Base-by-base conservation (phyloP, 176 grass and related monocot species). In the Otatea glauca region DNA sequence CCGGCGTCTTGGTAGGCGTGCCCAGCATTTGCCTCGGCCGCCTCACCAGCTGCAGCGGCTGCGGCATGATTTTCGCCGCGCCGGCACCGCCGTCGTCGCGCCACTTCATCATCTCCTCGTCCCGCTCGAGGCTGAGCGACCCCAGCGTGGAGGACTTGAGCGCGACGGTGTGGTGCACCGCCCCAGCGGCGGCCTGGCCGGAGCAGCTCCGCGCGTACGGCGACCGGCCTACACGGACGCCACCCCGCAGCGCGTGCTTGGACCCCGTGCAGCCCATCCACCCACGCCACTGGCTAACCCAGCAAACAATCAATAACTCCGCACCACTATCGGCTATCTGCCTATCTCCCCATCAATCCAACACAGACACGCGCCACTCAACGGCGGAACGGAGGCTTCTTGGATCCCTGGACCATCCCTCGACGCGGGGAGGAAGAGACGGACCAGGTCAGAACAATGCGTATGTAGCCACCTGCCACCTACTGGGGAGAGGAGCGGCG, bases 211-310 rank as follows among this genome's bases (percentile, higher is more conserved):
- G 83, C 61, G 68, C 64, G 82, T 83, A 90, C 48, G 88, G 77
- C 68, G 79, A 88, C 44, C 47, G 61, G 81, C 80, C 71, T 48
- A 83, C 75, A 16, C 76, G 77, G 76, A 76, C 41, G 74, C 80
- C 81, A 55, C 82, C 82, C 53, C 85, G 92, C 77, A 75, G 61
- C 70, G 78, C 87, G 87, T 94, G 86, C 85, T 90, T 93, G 45
- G 95, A 97, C 58, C 92, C 86, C 35, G 92, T 88, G 88, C 95
- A 97, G 77, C 95, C 95, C 95, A 97, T 97, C 73, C 32, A 43
- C 14, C 47, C 7, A 29, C 34, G 0, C 27, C 51, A 10, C 60
- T 0, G 20, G 6, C 6, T 78, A 51, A 90, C 85, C 62, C 63
- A 58, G 4, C 70, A 62, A 70, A 48, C 38, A 43, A 25, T 37